Conservation (phyloP, 2,329 filamentous ascomycete genomes). For the Fusarium sp. region DNA sequence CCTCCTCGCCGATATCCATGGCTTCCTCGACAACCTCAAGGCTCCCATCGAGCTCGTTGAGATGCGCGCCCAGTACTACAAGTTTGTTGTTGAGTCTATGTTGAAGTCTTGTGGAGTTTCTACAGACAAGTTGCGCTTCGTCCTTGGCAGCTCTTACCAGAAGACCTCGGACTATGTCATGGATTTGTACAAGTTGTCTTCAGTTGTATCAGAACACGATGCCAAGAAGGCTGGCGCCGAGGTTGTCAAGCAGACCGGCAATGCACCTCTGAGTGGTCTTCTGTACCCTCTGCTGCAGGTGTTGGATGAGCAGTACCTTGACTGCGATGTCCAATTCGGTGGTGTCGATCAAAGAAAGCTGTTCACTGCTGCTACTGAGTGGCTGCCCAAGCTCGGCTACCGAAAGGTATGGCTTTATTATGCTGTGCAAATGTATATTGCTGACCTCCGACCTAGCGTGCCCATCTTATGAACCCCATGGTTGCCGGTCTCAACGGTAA, state of each 20-base stretch:
- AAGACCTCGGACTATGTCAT: conserved; percentile 79
- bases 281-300: conserved; percentile 74
- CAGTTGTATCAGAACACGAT: conserved; percentile 78
- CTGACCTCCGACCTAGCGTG: conserved; percentile 46
- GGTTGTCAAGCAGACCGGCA: conserved; percentile 90
- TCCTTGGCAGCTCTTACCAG: conserved; percentile 88
- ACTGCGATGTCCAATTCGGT: conserved; percentile 89
- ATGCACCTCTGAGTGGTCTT: conserved; percentile 70
- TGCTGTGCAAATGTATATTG: neutral
- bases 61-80: conserved; percentile 86
- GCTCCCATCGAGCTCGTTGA: conserved; percentile 89
- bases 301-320: conserved; percentile 89
- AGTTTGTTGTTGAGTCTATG: conserved; percentile 76
- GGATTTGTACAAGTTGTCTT: conserved; percentile 84
- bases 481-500: conserved; percentile 84
- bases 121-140: conserved; percentile 82
- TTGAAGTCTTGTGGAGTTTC: conserved; percentile 82
- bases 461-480: conserved; percentile 73
- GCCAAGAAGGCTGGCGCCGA: conserved; percentile 93
- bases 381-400: conserved; percentile 87
- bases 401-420: conserved; percentile 60
- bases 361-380: conserved; percentile 86
- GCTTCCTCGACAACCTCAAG: conserved; percentile 85
- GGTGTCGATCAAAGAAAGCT: conserved; percentile 89
- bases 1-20: conserved; percentile 80